Evolutionary conservation across 257 asterid species (phyloP).

Genomic region (Lavandula angustifolia): DNA sequence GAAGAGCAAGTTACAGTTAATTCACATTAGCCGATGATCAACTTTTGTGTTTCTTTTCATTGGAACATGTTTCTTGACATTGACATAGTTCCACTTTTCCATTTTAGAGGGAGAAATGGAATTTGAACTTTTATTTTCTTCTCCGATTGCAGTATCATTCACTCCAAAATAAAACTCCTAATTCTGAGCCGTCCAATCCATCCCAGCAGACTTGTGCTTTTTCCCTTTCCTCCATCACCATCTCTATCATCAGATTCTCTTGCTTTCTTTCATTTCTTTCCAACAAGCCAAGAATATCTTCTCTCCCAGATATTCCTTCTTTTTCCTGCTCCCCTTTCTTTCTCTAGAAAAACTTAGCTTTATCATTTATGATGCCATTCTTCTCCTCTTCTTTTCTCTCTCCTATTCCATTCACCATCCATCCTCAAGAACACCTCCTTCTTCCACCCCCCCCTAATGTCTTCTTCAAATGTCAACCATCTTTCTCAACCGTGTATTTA

Average conservation of each 20-base stretch:
- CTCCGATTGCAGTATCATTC: constrained; percentile 33
- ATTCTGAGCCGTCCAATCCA: constrained; percentile 58
- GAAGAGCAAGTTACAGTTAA: neutral
- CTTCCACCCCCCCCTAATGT: constrained; percentile 52
- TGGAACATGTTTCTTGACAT: constrained; percentile 32
- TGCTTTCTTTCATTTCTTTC: constrained; percentile 57
- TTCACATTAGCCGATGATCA: constrained; percentile 5
- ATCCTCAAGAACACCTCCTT: constrained; percentile 32
- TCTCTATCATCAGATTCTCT: constrained; percentile 59
- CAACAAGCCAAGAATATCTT: constrained; percentile 92
- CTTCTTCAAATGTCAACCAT: constrained; percentile 76
- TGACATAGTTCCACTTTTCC: constrained; percentile 26
- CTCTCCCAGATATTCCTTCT: constrained; percentile 60
- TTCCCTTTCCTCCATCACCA: constrained; percentile 36
- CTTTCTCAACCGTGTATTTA: constrained; percentile 83
- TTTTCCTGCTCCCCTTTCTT: constrained; percentile 36
- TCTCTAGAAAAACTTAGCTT: constrained; percentile 51
- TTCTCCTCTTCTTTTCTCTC: constrained; percentile 43
- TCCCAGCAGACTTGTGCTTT: constrained; percentile 37
- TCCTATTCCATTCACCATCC: constrained; percentile 27
- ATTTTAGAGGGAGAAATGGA: constrained; percentile 12
- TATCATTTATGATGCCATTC: constrained; percentile 74
- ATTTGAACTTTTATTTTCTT: constrained; percentile 20
- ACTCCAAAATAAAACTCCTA: constrained; percentile 25
- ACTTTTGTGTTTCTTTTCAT: neutral